Base-by-base conservation (phyloP, 1,139 yeast species). In the Candida labiduridarum region DNA sequence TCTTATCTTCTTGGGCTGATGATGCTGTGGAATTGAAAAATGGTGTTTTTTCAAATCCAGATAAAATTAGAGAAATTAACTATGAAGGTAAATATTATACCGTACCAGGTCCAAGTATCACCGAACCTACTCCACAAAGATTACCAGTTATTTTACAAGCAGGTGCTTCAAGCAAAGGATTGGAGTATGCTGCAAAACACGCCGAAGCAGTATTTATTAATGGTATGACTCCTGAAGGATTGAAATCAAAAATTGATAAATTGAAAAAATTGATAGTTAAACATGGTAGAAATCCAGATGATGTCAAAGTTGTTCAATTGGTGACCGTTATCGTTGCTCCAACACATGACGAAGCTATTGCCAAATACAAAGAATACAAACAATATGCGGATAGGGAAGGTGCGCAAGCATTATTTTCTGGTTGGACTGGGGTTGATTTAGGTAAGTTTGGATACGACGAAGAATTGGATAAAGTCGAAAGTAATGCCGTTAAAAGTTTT, bases 91-190 rank as follows among this genome's bases (percentile, higher is more conserved):
- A 68, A 49, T 63, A 64, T 53, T 74, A 61, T 57, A 68, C 60
- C 22, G 78, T 74, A 12, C 78, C 78, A n/a, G 79, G 79, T 7
- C 79, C 79, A 14, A 67, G 63, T 49, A 72, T 74, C 48, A 69
- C 75, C 9, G 72, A 69, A 42, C 79, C 79, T 11, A 67, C 77
- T 14, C 75, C 74, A 8, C 78, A 73, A 50, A 68, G 78, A 59
- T 58, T 74, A 8, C 79, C 79, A 4, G 69, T 74, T 22, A 64
- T 76, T 45, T 67, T 76, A 45, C 81, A 76, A 56, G 81, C 81
- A 1, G 81, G 81, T 30, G 66, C 78, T 5, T 74, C 79, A 2
- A 62, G 68, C 33, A 68, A 68, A 39, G 80, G 81, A 25, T 61
- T 63, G 42, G 68, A 68, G 12, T 66, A 70, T 52, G 80, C 78